Percentiles rank a stretch among this genome's conserved stretches.
phyloP scores from a whole-genome alignment of 1,284 basidiomycete species.

The Sporisorium graminicola region DNA sequence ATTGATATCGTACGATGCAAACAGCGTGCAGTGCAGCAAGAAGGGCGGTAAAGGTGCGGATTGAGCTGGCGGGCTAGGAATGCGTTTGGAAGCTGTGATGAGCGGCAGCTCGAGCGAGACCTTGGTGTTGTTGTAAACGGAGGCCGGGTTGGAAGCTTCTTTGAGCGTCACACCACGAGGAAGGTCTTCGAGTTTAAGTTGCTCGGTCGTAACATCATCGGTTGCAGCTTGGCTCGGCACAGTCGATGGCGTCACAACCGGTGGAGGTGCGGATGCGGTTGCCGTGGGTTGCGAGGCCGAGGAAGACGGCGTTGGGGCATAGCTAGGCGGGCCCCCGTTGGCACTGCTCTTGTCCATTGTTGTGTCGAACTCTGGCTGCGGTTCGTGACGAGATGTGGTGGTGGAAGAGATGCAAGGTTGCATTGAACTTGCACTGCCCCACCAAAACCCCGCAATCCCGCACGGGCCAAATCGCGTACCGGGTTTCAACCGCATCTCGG shows the following conservation, averaged over 20 bases:
- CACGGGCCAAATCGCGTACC: not conserved
- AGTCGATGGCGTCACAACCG: not conserved
- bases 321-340: conserved; percentile 28
- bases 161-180: conserved; percentile 22
- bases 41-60: conserved; percentile 19
- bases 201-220: not conserved
- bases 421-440: not conserved
- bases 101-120: conserved; percentile 26
- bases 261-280: not conserved
- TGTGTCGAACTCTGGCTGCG: not conserved
- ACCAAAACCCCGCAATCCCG: not conserved
- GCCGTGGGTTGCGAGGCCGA: not conserved
- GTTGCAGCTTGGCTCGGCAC: not conserved
- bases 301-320: conserved; percentile 7
- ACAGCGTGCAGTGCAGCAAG: conserved; percentile 49
- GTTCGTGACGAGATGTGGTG: not conserved
- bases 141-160: conserved; percentile 23
- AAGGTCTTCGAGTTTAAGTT: not conserved
- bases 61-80: conserved; percentile 16
- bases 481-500: not conserved
- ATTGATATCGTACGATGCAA: conserved; percentile 34
- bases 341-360: conserved; percentile 20
- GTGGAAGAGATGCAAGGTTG: not conserved
- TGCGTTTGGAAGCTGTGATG: conserved; percentile 13
- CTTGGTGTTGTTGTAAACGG: conserved; percentile 19